phyloP scores from a whole-genome alignment of 2,329 filamentous ascomycete genomes.

The Aspergillus ochraceoroseus region DNA sequence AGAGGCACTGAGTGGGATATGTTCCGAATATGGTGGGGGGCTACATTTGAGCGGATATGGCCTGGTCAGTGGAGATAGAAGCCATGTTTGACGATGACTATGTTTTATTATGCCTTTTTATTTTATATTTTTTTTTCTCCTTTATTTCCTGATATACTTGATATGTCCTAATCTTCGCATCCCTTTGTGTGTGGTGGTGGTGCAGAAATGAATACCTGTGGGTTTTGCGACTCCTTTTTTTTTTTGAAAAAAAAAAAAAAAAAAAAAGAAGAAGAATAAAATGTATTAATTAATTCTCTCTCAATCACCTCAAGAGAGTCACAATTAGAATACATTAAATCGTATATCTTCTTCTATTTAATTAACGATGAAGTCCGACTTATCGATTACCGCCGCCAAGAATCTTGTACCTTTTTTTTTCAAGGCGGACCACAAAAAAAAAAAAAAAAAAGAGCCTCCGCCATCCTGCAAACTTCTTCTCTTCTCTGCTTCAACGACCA shows the following conservation, averaged over 20 bases:
- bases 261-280: no score
- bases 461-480: conserved; percentile 22
- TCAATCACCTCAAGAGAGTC: no score
- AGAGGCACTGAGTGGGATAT: conserved; percentile 1
- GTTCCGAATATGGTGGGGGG: background rate
- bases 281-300: no score
- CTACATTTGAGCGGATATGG: background rate
- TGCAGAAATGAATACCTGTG: conserved; percentile 5
- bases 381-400: conserved; percentile 23
- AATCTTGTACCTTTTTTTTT: conserved; percentile 33
- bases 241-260: background rate
- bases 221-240: background rate
- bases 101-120: conserved; percentile 26
- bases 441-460: conserved; percentile 28
- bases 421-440: conserved; percentile 25
- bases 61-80: conserved; percentile 8
- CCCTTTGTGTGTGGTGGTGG: conserved; percentile 3
- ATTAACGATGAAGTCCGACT: no score
- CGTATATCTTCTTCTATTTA: no score
- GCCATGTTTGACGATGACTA: conserved; percentile 21
- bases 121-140: conserved; percentile 1
- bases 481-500: conserved; percentile 22
- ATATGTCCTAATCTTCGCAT: background rate
- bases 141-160: background rate
- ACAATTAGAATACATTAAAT: no score